A percentile compares a stretch with the other conserved stretches of the same genome.
phyloP scores from a whole-genome alignment of 257 asterid genomes.

The Solanum infundibuliforme region DNA sequence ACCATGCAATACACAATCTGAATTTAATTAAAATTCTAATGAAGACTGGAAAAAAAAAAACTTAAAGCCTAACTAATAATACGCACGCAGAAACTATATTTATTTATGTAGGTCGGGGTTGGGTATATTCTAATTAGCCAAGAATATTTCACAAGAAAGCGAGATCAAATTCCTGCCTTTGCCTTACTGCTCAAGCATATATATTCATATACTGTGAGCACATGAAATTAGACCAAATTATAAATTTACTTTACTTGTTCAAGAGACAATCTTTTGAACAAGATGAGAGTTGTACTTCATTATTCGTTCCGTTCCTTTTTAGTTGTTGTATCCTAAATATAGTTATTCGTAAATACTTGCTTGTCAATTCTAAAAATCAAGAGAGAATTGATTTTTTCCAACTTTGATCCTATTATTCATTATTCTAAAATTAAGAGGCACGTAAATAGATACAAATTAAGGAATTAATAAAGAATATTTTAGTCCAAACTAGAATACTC shows the following conservation, averaged over 20 bases:
- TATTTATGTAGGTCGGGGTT: neutral
- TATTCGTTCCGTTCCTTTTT: neutral
- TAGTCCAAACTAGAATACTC: too few relatives aligned
- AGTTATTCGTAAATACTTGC: too few relatives aligned
- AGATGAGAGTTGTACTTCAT: neutral
- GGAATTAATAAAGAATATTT: too few relatives aligned
- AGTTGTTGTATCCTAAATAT: too few relatives aligned
- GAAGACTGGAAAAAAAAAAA: too few relatives aligned
- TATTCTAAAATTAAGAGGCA: too few relatives aligned
- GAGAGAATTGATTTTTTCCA: neutral
- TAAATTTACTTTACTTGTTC: neutral
- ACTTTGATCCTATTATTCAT: too few relatives aligned
- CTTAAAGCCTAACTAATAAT: neutral
- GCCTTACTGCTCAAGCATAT: neutral
- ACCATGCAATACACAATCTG: rapidly evolving
- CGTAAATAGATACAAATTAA: too few relatives aligned
- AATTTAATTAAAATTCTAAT: too few relatives aligned
- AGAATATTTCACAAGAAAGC: neutral
- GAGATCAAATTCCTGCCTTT: neutral
- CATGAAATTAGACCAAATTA: neutral
- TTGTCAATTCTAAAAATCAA: too few relatives aligned
- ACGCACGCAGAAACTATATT: neutral
- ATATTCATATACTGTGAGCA: neutral
- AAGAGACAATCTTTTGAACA: neutral
- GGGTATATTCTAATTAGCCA: neutral